Conservation (phyloP, 2,329 filamentous ascomycete species). For the Emericellopsis atlantica region DNA sequence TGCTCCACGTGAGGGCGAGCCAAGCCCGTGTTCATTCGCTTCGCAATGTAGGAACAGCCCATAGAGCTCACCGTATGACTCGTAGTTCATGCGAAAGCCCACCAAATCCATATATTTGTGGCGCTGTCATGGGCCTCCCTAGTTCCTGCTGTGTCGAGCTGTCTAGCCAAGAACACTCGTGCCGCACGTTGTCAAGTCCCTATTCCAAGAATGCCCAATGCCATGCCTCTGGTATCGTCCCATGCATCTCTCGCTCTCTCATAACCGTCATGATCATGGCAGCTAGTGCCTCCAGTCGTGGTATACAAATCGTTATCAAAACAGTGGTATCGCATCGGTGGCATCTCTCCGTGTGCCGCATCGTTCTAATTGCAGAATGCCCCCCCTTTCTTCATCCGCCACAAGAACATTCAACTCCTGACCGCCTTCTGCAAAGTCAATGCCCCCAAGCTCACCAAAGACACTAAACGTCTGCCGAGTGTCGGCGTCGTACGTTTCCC, state of each 20-base stretch:
- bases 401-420: slow-evolving; percentile 57
- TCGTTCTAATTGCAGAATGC: slow-evolving; percentile 48
- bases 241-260: background rate
- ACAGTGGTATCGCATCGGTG: no score
- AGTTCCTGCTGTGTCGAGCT: no score
- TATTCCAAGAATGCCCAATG: background rate
- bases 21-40: background rate
- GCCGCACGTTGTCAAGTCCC: background rate
- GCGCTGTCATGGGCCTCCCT: background rate
- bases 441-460: slow-evolving; percentile 63
- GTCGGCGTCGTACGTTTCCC: slow-evolving; percentile 28
- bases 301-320: background rate
- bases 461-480: slow-evolving; percentile 60
- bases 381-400: slow-evolving; percentile 52
- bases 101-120: background rate
- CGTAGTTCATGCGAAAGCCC: background rate
- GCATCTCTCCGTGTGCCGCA: slow-evolving; percentile 11
- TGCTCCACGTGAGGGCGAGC: background rate
- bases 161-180: background rate
- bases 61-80: background rate
- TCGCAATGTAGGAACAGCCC: background rate
- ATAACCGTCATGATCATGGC: background rate
- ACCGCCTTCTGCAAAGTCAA: slow-evolving; percentile 54
- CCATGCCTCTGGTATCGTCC: background rate
- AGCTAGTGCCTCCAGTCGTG: background rate